Evolutionary conservation across 768 basidiomycete species (phyloP).

Genomic region (Leccinum olivaceopallidum): DNA sequence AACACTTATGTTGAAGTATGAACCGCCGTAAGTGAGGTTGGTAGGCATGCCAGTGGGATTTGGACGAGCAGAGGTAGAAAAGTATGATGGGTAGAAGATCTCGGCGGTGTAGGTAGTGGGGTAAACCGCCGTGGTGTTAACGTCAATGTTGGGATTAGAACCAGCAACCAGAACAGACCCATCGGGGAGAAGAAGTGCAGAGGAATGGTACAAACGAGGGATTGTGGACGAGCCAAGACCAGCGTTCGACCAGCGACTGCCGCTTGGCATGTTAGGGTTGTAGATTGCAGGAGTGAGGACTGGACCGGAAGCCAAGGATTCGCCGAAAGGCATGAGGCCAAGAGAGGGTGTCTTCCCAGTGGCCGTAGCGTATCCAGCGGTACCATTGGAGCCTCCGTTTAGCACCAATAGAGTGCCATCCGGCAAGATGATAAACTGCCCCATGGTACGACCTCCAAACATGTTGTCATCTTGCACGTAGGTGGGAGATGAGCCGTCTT

Average conservation of each 20-base stretch:
- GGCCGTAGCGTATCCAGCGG: constrained; percentile 78
- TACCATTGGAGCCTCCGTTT: constrained; percentile 84
- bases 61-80: constrained; percentile 67
- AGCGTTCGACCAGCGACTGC: constrained; percentile 71
- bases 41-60: constrained; percentile 68
- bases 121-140: constrained; percentile 61
- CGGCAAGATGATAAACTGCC: constrained; percentile 85
- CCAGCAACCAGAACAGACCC: constrained; percentile 87
- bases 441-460: constrained; percentile 83
- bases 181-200: constrained; percentile 84
- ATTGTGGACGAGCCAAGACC: constrained; percentile 65
- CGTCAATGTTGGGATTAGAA: constrained; percentile 92
- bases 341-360: constrained; percentile 45
- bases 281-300: constrained; percentile 79
- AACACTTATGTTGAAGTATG: constrained; percentile 74
- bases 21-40: constrained; percentile 81
- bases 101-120: constrained; percentile 84
- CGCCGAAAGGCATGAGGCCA: constrained; percentile 65
- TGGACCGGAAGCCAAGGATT: constrained; percentile 80
- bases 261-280: constrained; percentile 70
- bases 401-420: constrained; percentile 74
- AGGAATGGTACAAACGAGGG: constrained; percentile 89
- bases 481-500: constrained; percentile 56
- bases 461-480: constrained; percentile 78
- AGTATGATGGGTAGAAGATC: constrained; percentile 92